Base-by-base conservation (phyloP, 805 yeast species). In the Lachancea dasiensis region DNA sequence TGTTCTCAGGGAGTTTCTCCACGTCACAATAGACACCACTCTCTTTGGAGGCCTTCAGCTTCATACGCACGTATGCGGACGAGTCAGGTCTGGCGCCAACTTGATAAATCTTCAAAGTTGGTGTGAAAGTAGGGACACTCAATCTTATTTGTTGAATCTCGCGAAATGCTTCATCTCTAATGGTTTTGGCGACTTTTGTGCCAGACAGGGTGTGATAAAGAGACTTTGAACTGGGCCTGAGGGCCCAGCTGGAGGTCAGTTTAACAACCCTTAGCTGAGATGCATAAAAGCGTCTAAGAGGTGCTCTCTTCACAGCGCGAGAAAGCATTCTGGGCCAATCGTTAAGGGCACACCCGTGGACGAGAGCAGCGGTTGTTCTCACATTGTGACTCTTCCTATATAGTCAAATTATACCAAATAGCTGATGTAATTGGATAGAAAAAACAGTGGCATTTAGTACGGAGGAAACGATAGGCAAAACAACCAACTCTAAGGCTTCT, bases 41-140 rank as follows among this genome's bases (percentile, higher is more conserved):
- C 47, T 79, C 85, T 39, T 69, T 67, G 20, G 90, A 84, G 8
- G 92, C 90, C 58, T 78, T 81, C 43, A 80, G 63, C 60, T 84
- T 84, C 86, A 81, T 82, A 47, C 77, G 73, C 32, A 84, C 89
- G 60, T 84, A 84, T 3, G 86, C 81, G n/a, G 81, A 67, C 9
- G 92, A 82, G 54, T 84, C 95, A 16, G 81, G 81, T 59, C 90
- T 70, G 18, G 67, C 65, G 39, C 94, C 95, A 16, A 84, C 82
- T 63, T 84, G 95, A 46, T 84, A 68, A 47, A 84, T 83, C 44
- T 78, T 68, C 53, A 84, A 66, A 29, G 68, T 70, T 21, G 95
- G 92, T 46, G 67, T 64, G 60, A 83, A 82, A 33, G 65, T 67
- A 11, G 79, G 71, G 47, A 72, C 67, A 23, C 63, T 56, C 8